Base-by-base conservation (phyloP, 345 rosid genomes). In the Camelina neglecta region DNA sequence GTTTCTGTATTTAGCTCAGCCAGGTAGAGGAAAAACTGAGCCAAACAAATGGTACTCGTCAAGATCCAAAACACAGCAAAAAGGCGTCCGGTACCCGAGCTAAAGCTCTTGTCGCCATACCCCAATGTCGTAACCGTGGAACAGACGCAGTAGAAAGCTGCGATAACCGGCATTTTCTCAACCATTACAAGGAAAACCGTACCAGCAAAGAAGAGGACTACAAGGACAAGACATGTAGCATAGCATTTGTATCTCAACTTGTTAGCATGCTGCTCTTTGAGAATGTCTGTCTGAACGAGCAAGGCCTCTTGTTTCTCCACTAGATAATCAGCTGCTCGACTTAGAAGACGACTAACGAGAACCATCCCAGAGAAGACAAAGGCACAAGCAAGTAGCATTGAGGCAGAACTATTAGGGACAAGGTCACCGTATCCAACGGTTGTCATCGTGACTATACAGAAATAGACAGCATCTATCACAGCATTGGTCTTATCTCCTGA, bases 351-450 rank as follows among this genome's bases (percentile, higher is more conserved):
- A 44, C 90, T 86, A 36, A 84, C 86, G 8, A 95, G 80, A 48
- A 87, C 89, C 93, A 86, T 88, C 16, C 99, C 97, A 0, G 83
- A 18, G 84, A 92, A 95, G 77, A 95, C 97, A 80, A 84, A 94
- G 12, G 80, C 79, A 69, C 91, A 90, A 57, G 96, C 90, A 16
- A 95, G 87, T 56, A 95, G 83, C 74, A 89, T 90, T 0, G 86
- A 67, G n/a, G 71, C 45, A 54, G 64, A 67, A 49, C 84, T 89
- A 45, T 64, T 69, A 7, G 97, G 99, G 38, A 90, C 92, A 7
- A 95, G 93, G 86, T 95, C 99, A 39, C 99, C 97, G 62, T 95
- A 95, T 63, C 99, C 97, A 23, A 95, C 95, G 0, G 93, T 90
- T 42, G 99, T 95, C 99, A 95, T 92, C 3, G 97, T 95, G 18